Evolutionary conservation across 2,329 filamentous ascomycete species (phyloP).

Genomic region (Xylaria sp.): DNA sequence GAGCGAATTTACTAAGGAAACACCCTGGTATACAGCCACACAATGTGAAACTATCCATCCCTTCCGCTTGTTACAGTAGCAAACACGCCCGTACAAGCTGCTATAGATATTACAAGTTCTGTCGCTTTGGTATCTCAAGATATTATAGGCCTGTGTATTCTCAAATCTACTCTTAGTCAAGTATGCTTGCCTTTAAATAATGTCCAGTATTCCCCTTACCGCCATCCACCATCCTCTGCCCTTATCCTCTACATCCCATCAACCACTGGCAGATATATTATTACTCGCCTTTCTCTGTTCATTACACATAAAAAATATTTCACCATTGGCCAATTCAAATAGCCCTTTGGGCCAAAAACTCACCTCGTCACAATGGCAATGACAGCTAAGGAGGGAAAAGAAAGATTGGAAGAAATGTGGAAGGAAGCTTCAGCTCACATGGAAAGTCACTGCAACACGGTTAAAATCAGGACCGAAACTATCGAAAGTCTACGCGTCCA

Average conservation of each 20-base stretch:
- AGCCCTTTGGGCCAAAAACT: not conserved
- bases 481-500: not conserved
- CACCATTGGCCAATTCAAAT: not conserved
- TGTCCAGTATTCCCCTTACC: not conserved
- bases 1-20: too few relatives aligned
- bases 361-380: not conserved
- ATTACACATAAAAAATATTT: not conserved
- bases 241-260: not conserved
- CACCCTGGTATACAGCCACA: too few relatives aligned
- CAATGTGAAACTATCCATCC: not conserved
- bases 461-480: not conserved
- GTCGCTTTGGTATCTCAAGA: not conserved
- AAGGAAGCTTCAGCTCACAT: not conserved
- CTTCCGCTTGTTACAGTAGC: not conserved
- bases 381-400: too few relatives aligned
- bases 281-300: not conserved
- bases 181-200: not conserved
- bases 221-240: not conserved
- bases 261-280: not conserved
- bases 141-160: not conserved
- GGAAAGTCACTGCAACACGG: not conserved
- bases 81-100: conserved; percentile 1
- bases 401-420: not conserved
- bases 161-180: not conserved
- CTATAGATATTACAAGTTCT: not conserved